phyloP scores from a whole-genome alignment of 371 early-diverging fungal genomes.

The Apophysomyces trapeziformis region DNA sequence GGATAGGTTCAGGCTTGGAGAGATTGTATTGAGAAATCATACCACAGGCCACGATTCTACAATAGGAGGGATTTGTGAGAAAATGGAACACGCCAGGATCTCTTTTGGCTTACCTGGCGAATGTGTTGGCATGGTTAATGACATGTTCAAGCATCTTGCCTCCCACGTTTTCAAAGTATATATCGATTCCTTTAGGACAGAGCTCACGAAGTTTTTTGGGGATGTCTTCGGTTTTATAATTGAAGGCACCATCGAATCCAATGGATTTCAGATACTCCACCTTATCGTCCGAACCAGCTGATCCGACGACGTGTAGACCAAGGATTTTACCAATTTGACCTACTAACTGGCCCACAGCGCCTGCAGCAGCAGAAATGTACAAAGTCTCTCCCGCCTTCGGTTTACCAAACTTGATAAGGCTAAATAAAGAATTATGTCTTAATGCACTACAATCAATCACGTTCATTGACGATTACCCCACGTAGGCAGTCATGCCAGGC shows the following conservation, averaged over 20 bases:
- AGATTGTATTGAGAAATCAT: constrained; percentile 76
- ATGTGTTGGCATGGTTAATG: constrained; percentile 51
- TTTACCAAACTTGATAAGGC: constrained; percentile 29
- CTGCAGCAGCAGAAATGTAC: constrained; percentile 59
- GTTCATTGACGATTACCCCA: constrained; percentile 21
- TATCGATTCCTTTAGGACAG: constrained; percentile 73
- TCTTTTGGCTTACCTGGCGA: constrained; percentile 37
- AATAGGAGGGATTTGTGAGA: neutral
- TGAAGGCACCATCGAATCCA: constrained; percentile 80
- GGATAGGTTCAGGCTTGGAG: constrained; percentile 32
- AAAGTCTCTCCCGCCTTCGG: constrained; percentile 57
- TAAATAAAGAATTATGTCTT: neutral
- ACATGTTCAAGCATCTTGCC: constrained; percentile 72
- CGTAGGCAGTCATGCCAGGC: constrained; percentile 58
- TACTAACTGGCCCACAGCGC: constrained; percentile 62
- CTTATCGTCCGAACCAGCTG: constrained; percentile 80
- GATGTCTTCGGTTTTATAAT: constrained; percentile 74
- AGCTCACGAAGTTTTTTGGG: constrained; percentile 45
- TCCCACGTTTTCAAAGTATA: constrained; percentile 75
- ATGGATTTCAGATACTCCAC: constrained; percentile 62
- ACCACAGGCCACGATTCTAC: constrained; percentile 64
- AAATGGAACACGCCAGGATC: neutral
- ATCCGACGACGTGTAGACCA: constrained; percentile 74
- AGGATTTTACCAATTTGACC: constrained; percentile 71
- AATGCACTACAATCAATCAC: too few relatives aligned